Evolutionary conservation across 148 eudicot genomes (phyloP), one percentile per base, ranked within the genome.

Genomic region (Silene uniflora): DNA sequence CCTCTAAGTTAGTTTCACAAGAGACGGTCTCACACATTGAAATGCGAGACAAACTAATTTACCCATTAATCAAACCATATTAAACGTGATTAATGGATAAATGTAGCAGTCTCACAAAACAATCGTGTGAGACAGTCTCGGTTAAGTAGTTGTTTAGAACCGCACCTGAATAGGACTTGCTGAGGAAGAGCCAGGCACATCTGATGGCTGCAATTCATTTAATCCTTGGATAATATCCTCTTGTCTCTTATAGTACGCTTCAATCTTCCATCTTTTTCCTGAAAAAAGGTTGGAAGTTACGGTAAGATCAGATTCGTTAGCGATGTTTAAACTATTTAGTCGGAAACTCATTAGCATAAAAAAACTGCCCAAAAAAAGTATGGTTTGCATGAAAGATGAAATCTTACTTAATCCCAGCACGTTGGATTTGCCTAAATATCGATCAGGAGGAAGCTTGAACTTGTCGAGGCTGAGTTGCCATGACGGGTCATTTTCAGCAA

Each of bases 251-350:
- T 71, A 71, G 55, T 71, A 71, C 42, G 73, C 62, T 5, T n/a
- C 73, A 24, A 71, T 71, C 73, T 54, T 71, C 73, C 73, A 54
- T 71, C 62, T 52, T 54, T 71, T 71, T 52, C 61, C 73, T 71
- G 73, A 24, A 54, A 0, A 71, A 24, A n/a, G 39, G 27, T 69
- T 46, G 1, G 3, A 65, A 66, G 47, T 66, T 66, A 32, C 1
- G 27, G 8, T 2, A 68, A 44, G 8, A 39, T 18, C n/a, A 67
- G 52, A 17, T 22, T 42, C 35, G 16, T 67, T 67, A 64, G 44
- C 68, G 32, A 32, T 66, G 70, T 67, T 8, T 27, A 19, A 65
- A 29, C 6, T 25, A 66, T 32, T 12, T 0, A 24, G 42, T 12
- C 27, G 27, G 32, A 24, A 52, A 6, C 18, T 16, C 56, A 10